A percentile compares a stretch with the other conserved stretches of the same genome.
These are phyloP conservation scores for Trichoderma sp. DNA, from an alignment of 2,329 filamentous ascomycete species.

Conservation along the genomic window DNA sequence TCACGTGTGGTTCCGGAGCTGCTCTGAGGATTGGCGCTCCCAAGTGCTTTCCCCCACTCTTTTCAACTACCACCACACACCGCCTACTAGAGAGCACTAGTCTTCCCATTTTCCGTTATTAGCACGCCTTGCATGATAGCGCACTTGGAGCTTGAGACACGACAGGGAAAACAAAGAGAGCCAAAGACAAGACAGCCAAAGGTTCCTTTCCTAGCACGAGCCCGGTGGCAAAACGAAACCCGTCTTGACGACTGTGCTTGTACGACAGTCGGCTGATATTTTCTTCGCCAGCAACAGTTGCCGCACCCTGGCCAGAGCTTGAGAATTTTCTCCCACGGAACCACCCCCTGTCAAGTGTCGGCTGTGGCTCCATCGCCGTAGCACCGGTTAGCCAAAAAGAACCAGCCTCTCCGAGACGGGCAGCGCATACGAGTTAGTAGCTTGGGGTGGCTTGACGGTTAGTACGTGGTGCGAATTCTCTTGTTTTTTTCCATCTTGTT, in stretches of 20 bases:
- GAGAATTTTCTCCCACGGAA: slow-evolving; percentile 20
- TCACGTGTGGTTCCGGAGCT: slow-evolving; percentile 13
- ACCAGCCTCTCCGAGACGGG: slow-evolving; percentile 22
- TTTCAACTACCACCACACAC: slow-evolving; percentile 14
- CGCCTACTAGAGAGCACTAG: slow-evolving; percentile 9
- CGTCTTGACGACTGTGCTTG: not conserved
- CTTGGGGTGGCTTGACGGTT: slow-evolving; percentile 3
- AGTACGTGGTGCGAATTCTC: slow-evolving; percentile 12
- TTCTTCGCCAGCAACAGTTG: slow-evolving; percentile 1
- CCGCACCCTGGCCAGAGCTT: not conserved
- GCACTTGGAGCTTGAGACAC: slow-evolving; percentile 1
- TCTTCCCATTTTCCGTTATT: slow-evolving; percentile 16
- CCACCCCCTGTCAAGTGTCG: slow-evolving; percentile 15
- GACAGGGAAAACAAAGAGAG: slow-evolving; percentile 10
- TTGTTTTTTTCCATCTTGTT: not conserved
- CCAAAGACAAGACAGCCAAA: not conserved
- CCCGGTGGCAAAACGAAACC: slow-evolving; percentile 10
- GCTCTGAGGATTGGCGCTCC: slow-evolving; percentile 9
- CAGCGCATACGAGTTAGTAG: not conserved
- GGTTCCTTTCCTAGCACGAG: not conserved
- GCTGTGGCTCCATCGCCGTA: slow-evolving; percentile 18
- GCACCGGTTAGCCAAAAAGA: slow-evolving; percentile 5
- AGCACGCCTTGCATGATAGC: slow-evolving; percentile 19
- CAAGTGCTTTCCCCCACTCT: not conserved
- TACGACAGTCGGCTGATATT: slow-evolving; percentile 7